Conservation (phyloP, 1,284 basidiomycete species). For the Pisolithus thermaeus region DNA sequence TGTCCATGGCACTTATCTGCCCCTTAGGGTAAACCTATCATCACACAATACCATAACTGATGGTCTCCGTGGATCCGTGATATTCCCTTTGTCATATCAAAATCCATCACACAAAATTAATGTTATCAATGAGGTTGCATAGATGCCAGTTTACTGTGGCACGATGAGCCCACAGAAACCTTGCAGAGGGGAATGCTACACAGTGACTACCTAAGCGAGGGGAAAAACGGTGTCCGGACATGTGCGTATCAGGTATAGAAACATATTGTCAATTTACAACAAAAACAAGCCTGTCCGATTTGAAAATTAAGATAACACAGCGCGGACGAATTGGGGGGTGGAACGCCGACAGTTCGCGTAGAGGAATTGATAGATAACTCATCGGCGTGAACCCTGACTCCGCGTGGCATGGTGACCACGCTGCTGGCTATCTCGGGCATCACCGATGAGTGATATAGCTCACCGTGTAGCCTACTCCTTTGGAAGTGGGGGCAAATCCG, state of each 20-base stretch:
- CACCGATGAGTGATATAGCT: not conserved
- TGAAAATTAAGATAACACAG: constrained; percentile 10
- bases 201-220: not conserved
- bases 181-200: not conserved
- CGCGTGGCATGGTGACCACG: not conserved
- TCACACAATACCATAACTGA: too few relatives aligned
- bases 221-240: not conserved
- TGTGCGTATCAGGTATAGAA: not conserved
- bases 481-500: constrained; percentile 34
- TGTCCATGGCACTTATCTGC: too few relatives aligned
- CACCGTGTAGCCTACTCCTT: constrained; percentile 14
- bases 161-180: too few relatives aligned
- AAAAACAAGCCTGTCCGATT: not conserved
- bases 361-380: not conserved
- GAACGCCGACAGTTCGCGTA: not conserved
- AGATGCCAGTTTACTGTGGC: not conserved
- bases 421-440: not conserved
- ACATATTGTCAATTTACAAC: constrained; percentile 2
- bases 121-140: not conserved
- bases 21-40: too few relatives aligned
- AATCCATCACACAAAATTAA: not conserved
- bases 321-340: not conserved
- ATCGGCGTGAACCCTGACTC: not conserved
- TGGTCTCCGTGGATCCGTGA: too few relatives aligned
- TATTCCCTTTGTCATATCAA: too few relatives aligned